Conservation (phyloP, 495 filamentous ascomycete species). For the Aspergillus leporis region DNA sequence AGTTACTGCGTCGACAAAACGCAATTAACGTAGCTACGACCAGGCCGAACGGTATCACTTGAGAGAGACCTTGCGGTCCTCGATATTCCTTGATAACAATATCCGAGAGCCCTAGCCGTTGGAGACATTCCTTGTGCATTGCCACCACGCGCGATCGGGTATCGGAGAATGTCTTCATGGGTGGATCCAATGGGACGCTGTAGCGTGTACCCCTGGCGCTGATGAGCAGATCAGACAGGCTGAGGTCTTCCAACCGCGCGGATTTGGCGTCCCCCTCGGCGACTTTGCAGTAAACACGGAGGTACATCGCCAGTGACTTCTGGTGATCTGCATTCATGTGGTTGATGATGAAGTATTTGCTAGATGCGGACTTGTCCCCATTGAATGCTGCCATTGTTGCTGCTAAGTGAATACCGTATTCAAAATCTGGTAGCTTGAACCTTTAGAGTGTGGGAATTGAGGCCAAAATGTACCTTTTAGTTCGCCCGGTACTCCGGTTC, state of each 20-base stretch:
- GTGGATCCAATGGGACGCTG: slow-evolving; percentile 61
- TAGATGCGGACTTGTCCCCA: slow-evolving; percentile 13
- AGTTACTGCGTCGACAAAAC: slow-evolving; percentile 50
- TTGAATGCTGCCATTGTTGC: not conserved
- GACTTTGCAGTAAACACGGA: slow-evolving; percentile 58
- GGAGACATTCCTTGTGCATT: slow-evolving; percentile 62
- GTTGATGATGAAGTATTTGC: slow-evolving; percentile 63
- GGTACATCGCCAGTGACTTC: slow-evolving; percentile 65
- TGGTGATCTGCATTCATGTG: slow-evolving; percentile 83
- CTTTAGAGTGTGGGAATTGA: not conserved
- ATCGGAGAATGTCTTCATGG: slow-evolving; percentile 60
- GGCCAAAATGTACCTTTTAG: not conserved
- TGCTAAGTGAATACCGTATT: not conserved
- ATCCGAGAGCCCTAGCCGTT: slow-evolving; percentile 53
- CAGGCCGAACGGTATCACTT: slow-evolving; percentile 43
- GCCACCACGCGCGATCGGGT: slow-evolving; percentile 63
- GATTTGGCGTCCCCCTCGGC: slow-evolving; percentile 46
- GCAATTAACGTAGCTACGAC: slow-evolving; percentile 45
- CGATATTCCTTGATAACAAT: slow-evolving; percentile 58
- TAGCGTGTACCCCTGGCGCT: slow-evolving; percentile 45
- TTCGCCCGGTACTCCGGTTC: not conserved
- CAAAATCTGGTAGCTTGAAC: not conserved
- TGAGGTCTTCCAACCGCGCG: slow-evolving; percentile 61
- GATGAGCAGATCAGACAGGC: slow-evolving; percentile 57
- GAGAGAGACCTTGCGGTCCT: slow-evolving; percentile 36